Percentiles rank a stretch among this genome's conserved stretches.
phyloP scores from a whole-genome alignment of 2,329 filamentous ascomycete genomes.

The Cladobotryum protrusum region DNA sequence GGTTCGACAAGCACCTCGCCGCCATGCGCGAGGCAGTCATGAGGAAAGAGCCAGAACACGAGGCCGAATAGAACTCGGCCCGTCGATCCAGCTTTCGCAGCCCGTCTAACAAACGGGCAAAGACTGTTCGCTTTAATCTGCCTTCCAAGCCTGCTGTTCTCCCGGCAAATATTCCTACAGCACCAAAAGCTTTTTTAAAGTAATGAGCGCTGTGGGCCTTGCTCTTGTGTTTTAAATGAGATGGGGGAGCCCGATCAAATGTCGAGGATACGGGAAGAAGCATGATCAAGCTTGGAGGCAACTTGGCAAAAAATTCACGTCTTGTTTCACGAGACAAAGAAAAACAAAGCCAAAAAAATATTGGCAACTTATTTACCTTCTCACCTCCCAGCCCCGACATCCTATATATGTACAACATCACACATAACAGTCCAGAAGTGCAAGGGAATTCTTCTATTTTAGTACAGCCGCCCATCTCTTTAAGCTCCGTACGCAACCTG shows the following conservation, averaged over 20 bases:
- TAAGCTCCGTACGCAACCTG: constrained; percentile 55
- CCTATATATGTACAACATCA: constrained; percentile 36
- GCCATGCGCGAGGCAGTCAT: constrained; percentile 18
- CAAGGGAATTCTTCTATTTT: constrained; percentile 30
- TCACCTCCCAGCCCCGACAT: constrained; percentile 17
- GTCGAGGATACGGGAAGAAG: too few relatives aligned
- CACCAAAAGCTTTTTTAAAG: background rate
- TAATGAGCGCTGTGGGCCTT: too few relatives aligned
- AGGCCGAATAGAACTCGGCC: constrained; percentile 5
- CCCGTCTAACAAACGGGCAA: background rate
- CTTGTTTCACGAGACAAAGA: background rate
- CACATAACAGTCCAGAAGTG: constrained; percentile 24
- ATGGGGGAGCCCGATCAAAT: too few relatives aligned
- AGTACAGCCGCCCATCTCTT: constrained; percentile 25
- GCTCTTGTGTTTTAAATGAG: too few relatives aligned
- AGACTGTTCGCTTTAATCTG: constrained; percentile 2
- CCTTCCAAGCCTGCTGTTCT: background rate
- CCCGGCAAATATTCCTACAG: background rate
- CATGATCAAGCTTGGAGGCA: too few relatives aligned
- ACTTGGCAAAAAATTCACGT: too few relatives aligned
- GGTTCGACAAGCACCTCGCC: constrained; percentile 20
- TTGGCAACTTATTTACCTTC: constrained; percentile 21
- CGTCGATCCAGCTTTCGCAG: constrained; percentile 5
- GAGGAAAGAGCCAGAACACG: constrained; percentile 16
- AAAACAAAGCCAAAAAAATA: background rate